phyloP scores from a whole-genome alignment of 306 rosid species.

The Sicyos edulis region DNA sequence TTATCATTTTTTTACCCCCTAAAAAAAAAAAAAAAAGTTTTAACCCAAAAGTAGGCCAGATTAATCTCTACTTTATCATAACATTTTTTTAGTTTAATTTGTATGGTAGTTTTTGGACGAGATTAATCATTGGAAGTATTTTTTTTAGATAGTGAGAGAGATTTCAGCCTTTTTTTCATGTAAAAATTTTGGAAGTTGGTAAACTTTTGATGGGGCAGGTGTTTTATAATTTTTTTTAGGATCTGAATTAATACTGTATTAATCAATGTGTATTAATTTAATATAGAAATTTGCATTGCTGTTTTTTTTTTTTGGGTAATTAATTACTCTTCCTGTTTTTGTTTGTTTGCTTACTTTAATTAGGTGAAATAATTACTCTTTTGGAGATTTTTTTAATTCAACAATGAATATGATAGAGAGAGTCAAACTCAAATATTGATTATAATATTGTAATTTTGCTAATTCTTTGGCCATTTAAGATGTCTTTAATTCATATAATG shows the following conservation, averaged over 20 bases:
- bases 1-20: constrained; percentile 13
- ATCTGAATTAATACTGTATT: not conserved
- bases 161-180: not conserved
- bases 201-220: not conserved
- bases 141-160: not conserved
- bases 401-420: no score
- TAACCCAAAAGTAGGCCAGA: no score
- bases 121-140: not conserved
- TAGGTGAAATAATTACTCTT: not conserved
- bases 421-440: no score
- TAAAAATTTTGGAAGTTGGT: constrained; percentile 14
- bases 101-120: not conserved
- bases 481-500: not conserved
- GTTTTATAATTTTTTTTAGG: not conserved
- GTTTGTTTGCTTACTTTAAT: constrained; percentile 7
- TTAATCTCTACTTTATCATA: not conserved
- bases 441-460: no score
- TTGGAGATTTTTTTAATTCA: no score
- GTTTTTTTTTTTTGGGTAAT: not conserved
- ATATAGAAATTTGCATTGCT: not conserved
- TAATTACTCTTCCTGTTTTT: not conserved
- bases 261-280: constrained; percentile 6
- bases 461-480: no score
- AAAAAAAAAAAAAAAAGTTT: not conserved
- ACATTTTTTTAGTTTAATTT: not conserved